phyloP scores from a whole-genome alignment of 2,329 filamentous ascomycete species.

The Cordyceps fumosorosea region DNA sequence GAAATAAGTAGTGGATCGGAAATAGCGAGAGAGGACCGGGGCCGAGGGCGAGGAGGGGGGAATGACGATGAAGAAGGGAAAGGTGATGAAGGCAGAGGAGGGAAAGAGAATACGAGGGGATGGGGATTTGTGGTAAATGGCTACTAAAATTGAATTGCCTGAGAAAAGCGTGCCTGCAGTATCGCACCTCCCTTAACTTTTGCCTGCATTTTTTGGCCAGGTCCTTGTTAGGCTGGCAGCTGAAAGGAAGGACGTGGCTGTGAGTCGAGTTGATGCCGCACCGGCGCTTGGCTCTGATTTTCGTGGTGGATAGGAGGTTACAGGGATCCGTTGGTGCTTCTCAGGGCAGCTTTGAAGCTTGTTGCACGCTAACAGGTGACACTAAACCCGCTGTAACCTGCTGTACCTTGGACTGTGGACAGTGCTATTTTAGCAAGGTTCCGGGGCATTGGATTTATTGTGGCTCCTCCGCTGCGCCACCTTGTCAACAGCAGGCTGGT shows the following conservation, averaged over 20 bases:
- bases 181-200: too few species aligned
- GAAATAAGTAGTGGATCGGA: constrained; percentile 2
- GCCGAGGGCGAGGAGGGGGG: not conserved
- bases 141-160: not conserved
- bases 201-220: too few species aligned
- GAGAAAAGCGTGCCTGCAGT: too few species aligned
- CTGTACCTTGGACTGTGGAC: too few species aligned
- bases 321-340: not conserved
- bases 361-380: not conserved
- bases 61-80: not conserved
- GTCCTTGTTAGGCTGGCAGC: not conserved
- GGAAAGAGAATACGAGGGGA: not conserved
- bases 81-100: not conserved
- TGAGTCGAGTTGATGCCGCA: not conserved
- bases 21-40: not conserved
- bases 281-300: not conserved
- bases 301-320: not conserved
- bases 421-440: too few species aligned
- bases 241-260: not conserved
- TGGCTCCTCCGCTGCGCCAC: too few species aligned
- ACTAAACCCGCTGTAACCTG: not conserved
- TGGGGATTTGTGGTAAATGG: not conserved
- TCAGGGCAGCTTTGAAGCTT: too few species aligned
- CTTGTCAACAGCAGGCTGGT: too few species aligned
- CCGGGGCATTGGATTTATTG: too few species aligned